Evolutionary conservation across 306 rosid species (phyloP).

Genomic region (Corylus heterophylla): DNA sequence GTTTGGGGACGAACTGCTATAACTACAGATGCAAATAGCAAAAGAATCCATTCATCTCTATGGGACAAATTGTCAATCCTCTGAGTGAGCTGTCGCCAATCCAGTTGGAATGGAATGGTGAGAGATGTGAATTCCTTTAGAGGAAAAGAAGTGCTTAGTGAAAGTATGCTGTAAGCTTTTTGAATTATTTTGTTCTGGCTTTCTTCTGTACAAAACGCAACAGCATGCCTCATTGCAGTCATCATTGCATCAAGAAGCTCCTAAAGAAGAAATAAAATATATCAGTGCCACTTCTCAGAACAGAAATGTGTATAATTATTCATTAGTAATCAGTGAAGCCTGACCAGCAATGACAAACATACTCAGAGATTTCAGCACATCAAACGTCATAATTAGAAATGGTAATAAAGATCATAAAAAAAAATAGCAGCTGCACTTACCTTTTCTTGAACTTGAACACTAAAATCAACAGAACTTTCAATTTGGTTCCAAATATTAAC

Average conservation of each 20-base stretch:
- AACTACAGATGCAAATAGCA: conserved; percentile 77
- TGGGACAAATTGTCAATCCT: conserved; percentile 43
- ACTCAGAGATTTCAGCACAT: conserved; percentile 11
- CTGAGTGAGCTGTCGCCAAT: conserved; percentile 47
- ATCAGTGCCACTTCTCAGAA: conserved; percentile 17
- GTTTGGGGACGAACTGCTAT: conserved; percentile 61
- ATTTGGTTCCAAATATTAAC: conserved; percentile 63
- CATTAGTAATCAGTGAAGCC: neutral
- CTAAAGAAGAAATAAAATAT: conserved; percentile 51
- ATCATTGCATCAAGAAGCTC: conserved; percentile 72
- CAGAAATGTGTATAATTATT: conserved; percentile 7
- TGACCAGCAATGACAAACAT: conserved; percentile 17
- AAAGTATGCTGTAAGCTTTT: conserved; percentile 62
- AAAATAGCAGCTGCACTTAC: conserved; percentile 42
- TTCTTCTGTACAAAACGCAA: conserved; percentile 64
- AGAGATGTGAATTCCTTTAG: conserved; percentile 30
- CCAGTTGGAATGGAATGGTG: conserved; percentile 34
- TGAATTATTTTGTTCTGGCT: conserved; percentile 61
- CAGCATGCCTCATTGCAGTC: conserved; percentile 70
- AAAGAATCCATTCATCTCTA: conserved; percentile 64
- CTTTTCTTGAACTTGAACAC: conserved; percentile 46
- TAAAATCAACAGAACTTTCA: conserved; percentile 45
- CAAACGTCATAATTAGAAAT: neutral
- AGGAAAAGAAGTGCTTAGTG: conserved; percentile 50
- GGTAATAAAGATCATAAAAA: conserved; percentile 13